phyloP scores from a whole-genome alignment of 768 basidiomycete species.

The Boletus pseudopeckii region DNA sequence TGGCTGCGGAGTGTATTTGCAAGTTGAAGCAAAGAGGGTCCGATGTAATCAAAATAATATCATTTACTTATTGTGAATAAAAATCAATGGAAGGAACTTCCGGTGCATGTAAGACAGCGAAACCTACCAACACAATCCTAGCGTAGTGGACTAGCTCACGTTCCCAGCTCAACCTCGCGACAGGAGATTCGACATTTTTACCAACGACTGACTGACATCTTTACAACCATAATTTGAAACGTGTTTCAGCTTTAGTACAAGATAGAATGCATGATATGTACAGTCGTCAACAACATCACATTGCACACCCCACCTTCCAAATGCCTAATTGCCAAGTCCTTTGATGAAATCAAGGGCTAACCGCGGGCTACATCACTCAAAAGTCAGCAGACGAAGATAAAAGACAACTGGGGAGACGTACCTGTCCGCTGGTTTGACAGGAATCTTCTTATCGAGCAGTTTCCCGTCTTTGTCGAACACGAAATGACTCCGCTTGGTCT shows the following conservation, averaged over 20 bases:
- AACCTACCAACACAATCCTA: no score
- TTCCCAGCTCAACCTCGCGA: no score
- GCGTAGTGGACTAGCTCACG: no score
- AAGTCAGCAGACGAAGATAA: neutral
- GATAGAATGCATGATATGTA: conserved; percentile 7
- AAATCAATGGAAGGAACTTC: no score
- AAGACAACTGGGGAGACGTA: conserved; percentile 19
- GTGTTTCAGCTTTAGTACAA: conserved; percentile 2
- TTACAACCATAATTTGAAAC: neutral
- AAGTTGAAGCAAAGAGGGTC: no score
- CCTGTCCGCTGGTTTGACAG: conserved; percentile 88
- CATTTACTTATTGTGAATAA: no score
- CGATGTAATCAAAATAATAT: no score
- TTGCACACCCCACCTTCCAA: neutral
- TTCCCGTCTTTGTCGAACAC: conserved; percentile 91
- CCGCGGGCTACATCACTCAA: conserved; percentile 44
- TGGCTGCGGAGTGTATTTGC: no score
- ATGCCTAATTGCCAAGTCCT: conserved; percentile 20
- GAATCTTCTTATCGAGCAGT: conserved; percentile 77
- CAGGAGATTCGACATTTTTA: no score
- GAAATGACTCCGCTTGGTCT: conserved; percentile 90
- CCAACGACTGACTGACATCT: no score
- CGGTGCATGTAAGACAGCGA: no score
- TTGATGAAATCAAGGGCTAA: conserved; percentile 72
- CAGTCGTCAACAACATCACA: neutral